phyloP scores from a whole-genome alignment of 2,329 filamentous ascomycete species.

The Bimuria novae-zelandiae region DNA sequence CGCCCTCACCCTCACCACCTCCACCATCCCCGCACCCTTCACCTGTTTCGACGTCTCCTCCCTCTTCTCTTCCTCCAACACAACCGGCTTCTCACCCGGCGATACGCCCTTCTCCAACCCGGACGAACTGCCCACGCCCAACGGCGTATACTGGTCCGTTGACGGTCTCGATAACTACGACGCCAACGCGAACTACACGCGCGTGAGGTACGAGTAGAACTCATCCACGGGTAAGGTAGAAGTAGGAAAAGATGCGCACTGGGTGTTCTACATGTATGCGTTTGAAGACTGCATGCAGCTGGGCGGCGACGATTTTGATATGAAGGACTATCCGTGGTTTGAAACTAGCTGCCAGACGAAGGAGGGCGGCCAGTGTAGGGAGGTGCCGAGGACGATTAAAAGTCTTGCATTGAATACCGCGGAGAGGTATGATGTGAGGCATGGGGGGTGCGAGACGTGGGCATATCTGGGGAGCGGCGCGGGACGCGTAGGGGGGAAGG shows the following conservation, averaged over 20 bases:
- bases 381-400: neutral
- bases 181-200: constrained; percentile 3
- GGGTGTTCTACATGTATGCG: constrained; percentile 1
- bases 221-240: neutral
- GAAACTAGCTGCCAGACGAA: constrained; percentile 2
- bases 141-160: constrained; percentile 1
- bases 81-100: neutral
- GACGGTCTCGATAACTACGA: neutral
- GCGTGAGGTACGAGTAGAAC: constrained; percentile 6
- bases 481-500: neutral
- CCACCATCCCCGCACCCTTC: constrained; percentile 11
- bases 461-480: constrained; percentile 1
- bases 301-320: constrained; percentile 6
- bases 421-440: neutral
- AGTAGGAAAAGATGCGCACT: neutral
- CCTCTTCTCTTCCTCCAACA: neutral
- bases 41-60: constrained; percentile 5
- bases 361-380: neutral
- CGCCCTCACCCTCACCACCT: neutral
- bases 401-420: neutral
- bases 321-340: constrained; percentile 3
- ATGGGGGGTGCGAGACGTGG: constrained; percentile 3
- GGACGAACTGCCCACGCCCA: neutral
- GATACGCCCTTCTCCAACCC: neutral
- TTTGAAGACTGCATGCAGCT: constrained; percentile 5